These are phyloP conservation scores for Hanseniaspora pseudoguilliermondii DNA, from an alignment of 805 yeast genomes.

Conservation along the genomic window DNA sequence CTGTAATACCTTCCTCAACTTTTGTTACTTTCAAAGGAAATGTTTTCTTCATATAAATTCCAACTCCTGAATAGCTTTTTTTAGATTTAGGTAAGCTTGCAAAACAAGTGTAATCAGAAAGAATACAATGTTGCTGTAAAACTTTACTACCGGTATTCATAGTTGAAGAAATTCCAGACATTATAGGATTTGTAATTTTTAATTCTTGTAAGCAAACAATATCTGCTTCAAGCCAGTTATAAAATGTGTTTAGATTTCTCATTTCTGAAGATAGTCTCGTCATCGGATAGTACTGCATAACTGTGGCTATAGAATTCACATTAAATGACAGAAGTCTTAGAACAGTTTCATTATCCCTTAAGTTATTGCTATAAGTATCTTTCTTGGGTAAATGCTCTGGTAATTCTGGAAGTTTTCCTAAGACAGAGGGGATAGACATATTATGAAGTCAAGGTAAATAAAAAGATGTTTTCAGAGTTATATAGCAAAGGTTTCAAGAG, in stretches of 20 bases:
- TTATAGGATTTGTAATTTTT: constrained; percentile 43
- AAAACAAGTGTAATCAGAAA: constrained; percentile 49
- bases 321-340: constrained; percentile 60
- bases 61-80: constrained; percentile 89
- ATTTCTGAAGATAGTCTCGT: constrained; percentile 29
- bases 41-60: constrained; percentile 52
- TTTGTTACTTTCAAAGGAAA: constrained; percentile 43
- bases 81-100: constrained; percentile 53
- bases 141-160: background rate
- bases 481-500: too few species aligned
- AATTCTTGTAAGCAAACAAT: constrained; percentile 79
- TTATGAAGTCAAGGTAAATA: too few species aligned
- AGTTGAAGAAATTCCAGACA: constrained; percentile 15
- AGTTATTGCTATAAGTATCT: background rate
- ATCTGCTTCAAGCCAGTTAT: constrained; percentile 51
- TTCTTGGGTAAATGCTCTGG: constrained; percentile 2
- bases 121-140: constrained; percentile 33
- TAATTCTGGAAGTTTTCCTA: background rate
- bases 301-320: constrained; percentile 70
- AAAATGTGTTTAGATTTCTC: constrained; percentile 29
- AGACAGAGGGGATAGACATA: too few species aligned
- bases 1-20: constrained; percentile 91
- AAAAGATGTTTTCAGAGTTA: too few species aligned
- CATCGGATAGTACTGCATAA: constrained; percentile 81
- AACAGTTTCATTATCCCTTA: background rate